phyloP scores from a whole-genome alignment of 73 alveolate species.

The Breviolum minutum region DNA sequence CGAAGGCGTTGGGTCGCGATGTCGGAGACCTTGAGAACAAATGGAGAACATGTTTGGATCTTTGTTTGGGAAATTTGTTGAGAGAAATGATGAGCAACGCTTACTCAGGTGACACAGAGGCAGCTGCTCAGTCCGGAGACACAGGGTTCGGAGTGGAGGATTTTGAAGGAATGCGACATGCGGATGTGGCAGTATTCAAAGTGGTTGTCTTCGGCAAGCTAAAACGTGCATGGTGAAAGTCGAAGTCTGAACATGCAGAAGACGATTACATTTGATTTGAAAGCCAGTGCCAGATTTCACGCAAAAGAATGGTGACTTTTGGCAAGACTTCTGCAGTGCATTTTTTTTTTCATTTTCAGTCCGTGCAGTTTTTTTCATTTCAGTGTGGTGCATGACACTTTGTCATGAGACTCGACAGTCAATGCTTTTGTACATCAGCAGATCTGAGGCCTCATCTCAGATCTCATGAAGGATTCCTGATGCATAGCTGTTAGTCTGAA shows the following conservation, averaged over 20 bases:
- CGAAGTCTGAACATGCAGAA: not conserved
- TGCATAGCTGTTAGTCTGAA: not conserved
- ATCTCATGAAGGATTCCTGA: conserved; percentile 74
- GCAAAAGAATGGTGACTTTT: too few species aligned
- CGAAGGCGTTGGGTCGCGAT: conserved; percentile 91
- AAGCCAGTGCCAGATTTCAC: too few species aligned
- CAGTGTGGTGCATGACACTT: too few species aligned
- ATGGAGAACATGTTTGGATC: too few species aligned
- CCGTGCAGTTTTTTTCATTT: too few species aligned
- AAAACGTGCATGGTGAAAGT: not conserved
- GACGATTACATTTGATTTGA: too few species aligned
- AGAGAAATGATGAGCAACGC: not conserved
- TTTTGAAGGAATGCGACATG: too few species aligned
- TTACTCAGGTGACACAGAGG: conserved; percentile 63
- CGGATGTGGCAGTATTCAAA: too few species aligned
- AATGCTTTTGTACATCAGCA: not conserved
- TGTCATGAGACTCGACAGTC: not conserved
- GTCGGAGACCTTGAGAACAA: not conserved
- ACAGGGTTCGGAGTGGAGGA: not conserved
- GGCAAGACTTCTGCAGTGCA: too few species aligned
- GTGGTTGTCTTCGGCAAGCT: too few species aligned
- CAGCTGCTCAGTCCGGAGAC: conserved; percentile 65
- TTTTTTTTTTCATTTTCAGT: too few species aligned
- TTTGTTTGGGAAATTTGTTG: too few species aligned
- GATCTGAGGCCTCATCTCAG: conserved; percentile 70